Evolutionary conservation across 176 grass and related monocot genomes (phyloP).

Genomic region (Paspalum notatum): DNA sequence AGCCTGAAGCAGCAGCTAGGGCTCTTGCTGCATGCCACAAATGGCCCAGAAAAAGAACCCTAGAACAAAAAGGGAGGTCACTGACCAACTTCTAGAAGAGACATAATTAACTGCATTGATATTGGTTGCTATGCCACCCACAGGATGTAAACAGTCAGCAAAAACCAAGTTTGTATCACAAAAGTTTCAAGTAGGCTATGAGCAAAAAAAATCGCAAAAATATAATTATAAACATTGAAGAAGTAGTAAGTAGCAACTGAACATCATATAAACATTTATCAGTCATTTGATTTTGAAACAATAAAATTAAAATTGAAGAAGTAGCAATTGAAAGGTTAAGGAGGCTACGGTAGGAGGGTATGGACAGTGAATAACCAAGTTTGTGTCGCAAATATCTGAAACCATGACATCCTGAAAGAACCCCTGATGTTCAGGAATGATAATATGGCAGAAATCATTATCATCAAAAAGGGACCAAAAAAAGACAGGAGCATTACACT

Average conservation of each 20-base stretch:
- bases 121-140: too few relatives aligned
- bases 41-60: too few relatives aligned
- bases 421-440: neutral
- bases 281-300: neutral
- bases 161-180: neutral
- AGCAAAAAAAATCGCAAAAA: neutral
- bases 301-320: too few relatives aligned
- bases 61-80: too few relatives aligned
- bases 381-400: neutral
- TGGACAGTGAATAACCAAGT: neutral
- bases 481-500: neutral
- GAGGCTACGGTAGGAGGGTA: too few relatives aligned
- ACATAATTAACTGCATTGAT: too few relatives aligned
- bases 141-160: neutral
- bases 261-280: neutral
- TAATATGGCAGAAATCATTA: neutral
- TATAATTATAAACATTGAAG: neutral
- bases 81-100: too few relatives aligned
- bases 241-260: too few relatives aligned
- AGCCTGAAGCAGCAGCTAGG: too few relatives aligned
- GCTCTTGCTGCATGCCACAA: too few relatives aligned
- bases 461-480: neutral
- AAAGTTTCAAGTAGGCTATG: neutral
- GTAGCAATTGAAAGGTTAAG: too few relatives aligned
- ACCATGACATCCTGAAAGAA: neutral